Base-by-base conservation (phyloP, 1,284 basidiomycete species). In the Ustilago xerochloae region DNA sequence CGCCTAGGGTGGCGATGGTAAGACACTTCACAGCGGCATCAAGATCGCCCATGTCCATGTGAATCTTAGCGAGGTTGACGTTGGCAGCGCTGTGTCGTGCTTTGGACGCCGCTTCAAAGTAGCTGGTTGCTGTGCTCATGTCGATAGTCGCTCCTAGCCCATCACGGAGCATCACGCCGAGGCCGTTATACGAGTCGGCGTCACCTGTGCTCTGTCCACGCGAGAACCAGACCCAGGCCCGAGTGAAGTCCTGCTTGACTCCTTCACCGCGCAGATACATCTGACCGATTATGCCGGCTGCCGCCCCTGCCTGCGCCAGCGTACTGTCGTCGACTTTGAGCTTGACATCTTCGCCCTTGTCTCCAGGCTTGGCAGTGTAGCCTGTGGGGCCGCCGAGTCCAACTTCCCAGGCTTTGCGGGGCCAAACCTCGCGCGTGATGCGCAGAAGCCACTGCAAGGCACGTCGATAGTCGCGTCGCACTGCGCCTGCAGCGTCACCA, bases 231-330 rank as follows among this genome's bases (percentile, higher is more conserved):
- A 96, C 89, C 86, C 90, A 93, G 13, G 96, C 97, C 63, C 90
- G 86, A 20, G 86, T 86, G 39, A 89, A 88, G 85, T 98, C 93
- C 72, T 88, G 88, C 79, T 90, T 90, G 24, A 93, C 90, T 9
- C 96, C 96, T 84, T 99, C 97, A 0, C 96, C 96, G 36, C 97
- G 88, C 38, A 99, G 85, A 77, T 92, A 93, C 94, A 99, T 97
- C 61, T 92, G 88, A 0, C 96, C 97, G 2, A 99, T 84, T 51
- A 81, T 63, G 28, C 69, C 70, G 3, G 81, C 82, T 2, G 82
- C 82, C 9, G 52, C 46, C 16, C 72, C 77, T 0, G 80, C 80
- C 0, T 70, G 63, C 1, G 45, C 36, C 0, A 61, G 36, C 51
- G 67, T 6, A 16, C 46, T 43, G 38, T 79, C 75, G 6, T 81